Evolutionary conservation across 2,329 filamentous ascomycete genomes (phyloP).

Genomic region (Cyanodermella asteris): DNA sequence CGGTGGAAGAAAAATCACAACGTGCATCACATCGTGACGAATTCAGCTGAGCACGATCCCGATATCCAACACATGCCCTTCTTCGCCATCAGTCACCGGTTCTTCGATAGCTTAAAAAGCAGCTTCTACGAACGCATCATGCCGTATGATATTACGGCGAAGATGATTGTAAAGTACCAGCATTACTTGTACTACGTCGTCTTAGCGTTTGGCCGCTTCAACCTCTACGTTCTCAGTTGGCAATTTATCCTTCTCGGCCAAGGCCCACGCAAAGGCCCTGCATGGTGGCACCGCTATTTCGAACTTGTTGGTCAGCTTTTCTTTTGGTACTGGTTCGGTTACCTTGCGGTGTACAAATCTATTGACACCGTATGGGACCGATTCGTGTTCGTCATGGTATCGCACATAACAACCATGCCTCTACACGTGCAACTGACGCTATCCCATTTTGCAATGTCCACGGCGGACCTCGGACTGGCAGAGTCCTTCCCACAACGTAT

Average conservation of each 20-base stretch:
- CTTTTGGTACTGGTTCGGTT: conserved; percentile 79
- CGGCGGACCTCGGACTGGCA: conserved; percentile 56
- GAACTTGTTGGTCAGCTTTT: conserved; percentile 54
- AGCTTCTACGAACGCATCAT: conserved; percentile 70
- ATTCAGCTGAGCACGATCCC: conserved; percentile 83
- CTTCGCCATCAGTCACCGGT: conserved; percentile 66
- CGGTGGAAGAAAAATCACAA: conserved; percentile 99
- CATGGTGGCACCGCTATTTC: conserved; percentile 67
- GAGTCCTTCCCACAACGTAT: conserved; percentile 83
- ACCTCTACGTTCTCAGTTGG: conserved; percentile 67
- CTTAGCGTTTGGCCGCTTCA: conserved; percentile 64
- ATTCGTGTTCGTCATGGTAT: conserved; percentile 54
- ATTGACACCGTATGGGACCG: conserved; percentile 49
- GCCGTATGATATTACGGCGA: conserved; percentile 53
- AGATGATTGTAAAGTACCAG: conserved; percentile 49
- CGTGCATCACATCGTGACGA: conserved; percentile 90
- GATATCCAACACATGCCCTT: conserved; percentile 85
- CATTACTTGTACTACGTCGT: conserved; percentile 67
- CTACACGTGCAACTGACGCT: conserved; percentile 79
- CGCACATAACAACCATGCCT: conserved; percentile 59
- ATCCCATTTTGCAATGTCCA: conserved; percentile 87
- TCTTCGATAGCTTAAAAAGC: conserved; percentile 49
- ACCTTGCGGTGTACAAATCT: conserved; percentile 50
- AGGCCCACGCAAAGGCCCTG: conserved; percentile 51
- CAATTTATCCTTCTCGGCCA: conserved; percentile 48